phyloP scores from a whole-genome alignment of 352 stramenopile species.

The Detonula confervacea region DNA sequence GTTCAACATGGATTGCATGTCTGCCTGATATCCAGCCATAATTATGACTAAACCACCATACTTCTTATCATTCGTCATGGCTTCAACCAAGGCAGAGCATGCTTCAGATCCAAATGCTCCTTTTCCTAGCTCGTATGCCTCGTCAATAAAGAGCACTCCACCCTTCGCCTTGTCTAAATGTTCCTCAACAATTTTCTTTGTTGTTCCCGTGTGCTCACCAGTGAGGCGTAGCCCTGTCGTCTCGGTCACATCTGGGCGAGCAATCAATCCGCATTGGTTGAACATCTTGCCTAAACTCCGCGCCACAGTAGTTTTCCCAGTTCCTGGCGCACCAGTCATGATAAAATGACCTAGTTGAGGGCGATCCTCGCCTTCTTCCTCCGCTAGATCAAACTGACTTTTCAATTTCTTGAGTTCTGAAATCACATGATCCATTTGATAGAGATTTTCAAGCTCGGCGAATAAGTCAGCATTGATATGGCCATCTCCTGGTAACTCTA shows the following conservation, averaged over 20 bases:
- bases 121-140: conserved; percentile 89
- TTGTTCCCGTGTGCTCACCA: conserved; percentile 27
- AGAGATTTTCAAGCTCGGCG: conserved; percentile 43
- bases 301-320: conserved; percentile 44
- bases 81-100: conserved; percentile 89
- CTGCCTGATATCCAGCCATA: conserved; percentile 89
- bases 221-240: conserved; percentile 30
- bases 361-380: conserved; percentile 42
- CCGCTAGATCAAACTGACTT: conserved; percentile 37
- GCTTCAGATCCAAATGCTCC: conserved; percentile 63
- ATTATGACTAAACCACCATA: conserved; percentile 90
- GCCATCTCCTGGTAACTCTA: conserved; percentile 37
- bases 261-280: conserved; percentile 28
- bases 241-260: conserved; percentile 24
- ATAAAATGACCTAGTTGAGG: conserved; percentile 59
- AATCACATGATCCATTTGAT: conserved; percentile 54
- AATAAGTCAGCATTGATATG: conserved; percentile 30
- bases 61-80: conserved; percentile 89
- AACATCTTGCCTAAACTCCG: conserved; percentile 37
- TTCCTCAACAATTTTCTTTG: conserved; percentile 38
- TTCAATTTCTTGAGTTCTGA: conserved; percentile 48
- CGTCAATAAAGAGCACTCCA: conserved; percentile 93
- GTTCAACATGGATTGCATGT: conserved; percentile 91
- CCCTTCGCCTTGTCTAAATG: conserved; percentile 87
- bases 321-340: conserved; percentile 89